Evolutionary conservation across 1,284 basidiomycete genomes (phyloP), one percentile per base, ranked within the genome.

Genomic region (Pseudozyma pruni): DNA sequence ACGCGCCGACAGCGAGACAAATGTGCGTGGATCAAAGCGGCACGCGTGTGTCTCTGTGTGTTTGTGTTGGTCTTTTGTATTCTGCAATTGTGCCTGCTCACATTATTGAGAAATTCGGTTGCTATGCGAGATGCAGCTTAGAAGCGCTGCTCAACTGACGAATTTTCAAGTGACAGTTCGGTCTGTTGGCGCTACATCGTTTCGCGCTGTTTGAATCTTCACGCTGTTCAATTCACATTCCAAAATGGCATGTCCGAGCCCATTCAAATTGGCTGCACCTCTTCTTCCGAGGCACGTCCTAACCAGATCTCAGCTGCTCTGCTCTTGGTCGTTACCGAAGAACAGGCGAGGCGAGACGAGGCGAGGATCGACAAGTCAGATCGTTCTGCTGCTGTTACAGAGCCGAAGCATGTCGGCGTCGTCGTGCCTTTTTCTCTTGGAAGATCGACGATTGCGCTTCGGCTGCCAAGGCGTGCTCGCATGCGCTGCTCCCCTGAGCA

Each of bases 111-210:
- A 17, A 7, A 6, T 35, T 52, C 60, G 44, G 32, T 47, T 56
- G 39, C 46, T 55, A 62, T 47, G 59, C 53, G 59, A 62, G 44
- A 46, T 57, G 60, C 60, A 63, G 60, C 43, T 33, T 57, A 57
- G 53, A 63, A 46, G 27, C 22, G 43, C 53, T 27, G 29, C 22
- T 52, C 60, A 63, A 63, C 56, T 23, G 11, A 42, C 32, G 29
- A 41, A 46, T 40, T 34, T 40, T 25, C 39, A 25, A n/a, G n/a
- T 32, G 8, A 8, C 31, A 8, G 14, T 32, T 32, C 31, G 14
- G 31, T 8, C 31, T 8, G 8, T 8, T 8, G 8, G 35, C 17
- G 2, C 17, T 19, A 16, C 35, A 7, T 10, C 4, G 17, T 37
- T 37, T 9, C 8, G 34, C 34, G 27, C 27, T 29, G 27, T 29